phyloP scores from a whole-genome alignment of 805 yeast species.

The Yamadazyma kitorensis region DNA sequence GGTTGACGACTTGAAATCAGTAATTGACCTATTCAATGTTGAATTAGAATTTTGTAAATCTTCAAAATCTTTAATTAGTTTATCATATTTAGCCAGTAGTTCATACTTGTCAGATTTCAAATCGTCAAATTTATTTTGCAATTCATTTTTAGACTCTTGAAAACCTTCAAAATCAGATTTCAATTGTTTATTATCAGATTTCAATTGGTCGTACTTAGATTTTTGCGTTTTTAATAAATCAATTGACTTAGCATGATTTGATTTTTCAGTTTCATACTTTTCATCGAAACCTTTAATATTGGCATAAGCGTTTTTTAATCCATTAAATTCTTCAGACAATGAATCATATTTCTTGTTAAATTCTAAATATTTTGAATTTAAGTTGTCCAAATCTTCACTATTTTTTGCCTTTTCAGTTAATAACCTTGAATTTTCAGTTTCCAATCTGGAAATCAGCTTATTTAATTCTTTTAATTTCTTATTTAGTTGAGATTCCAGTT shows the following conservation, averaged over 20 bases:
- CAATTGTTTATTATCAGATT: slow-evolving; percentile 21
- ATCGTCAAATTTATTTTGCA: slow-evolving; percentile 7
- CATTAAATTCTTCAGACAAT: slow-evolving; percentile 6
- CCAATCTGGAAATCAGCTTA: too few relatives aligned
- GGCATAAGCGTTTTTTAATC: slow-evolving; percentile 4
- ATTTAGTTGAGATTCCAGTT: slow-evolving; percentile 34
- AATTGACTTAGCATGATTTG: slow-evolving; percentile 12
- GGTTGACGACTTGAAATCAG: slow-evolving; percentile 1
- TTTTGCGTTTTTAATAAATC: slow-evolving; percentile 16
- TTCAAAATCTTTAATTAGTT: slow-evolving; percentile 5
- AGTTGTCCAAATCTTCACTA: slow-evolving; percentile 2
- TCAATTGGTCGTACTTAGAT: slow-evolving; percentile 24
- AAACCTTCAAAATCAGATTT: slow-evolving; percentile 31
- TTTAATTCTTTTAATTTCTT: slow-evolving; percentile 25
- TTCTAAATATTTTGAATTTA: slow-evolving; percentile 7
- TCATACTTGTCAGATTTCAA: slow-evolving; percentile 2
- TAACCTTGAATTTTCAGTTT: slow-evolving; percentile 15
- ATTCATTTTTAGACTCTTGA: slow-evolving; percentile 17
- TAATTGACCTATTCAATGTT: slow-evolving; percentile 3
- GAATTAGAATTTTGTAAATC: slow-evolving; percentile 3
- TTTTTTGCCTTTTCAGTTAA: slow-evolving; percentile 8
- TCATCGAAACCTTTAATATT: neutral
- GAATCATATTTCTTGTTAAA: slow-evolving; percentile 7
- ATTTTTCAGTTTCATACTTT: slow-evolving; percentile 10
- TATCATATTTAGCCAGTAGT: slow-evolving; percentile 3